Evolutionary conservation across 192 early-diverging fungal genomes (phyloP).

Genomic region (Coemansia interrupta): DNA sequence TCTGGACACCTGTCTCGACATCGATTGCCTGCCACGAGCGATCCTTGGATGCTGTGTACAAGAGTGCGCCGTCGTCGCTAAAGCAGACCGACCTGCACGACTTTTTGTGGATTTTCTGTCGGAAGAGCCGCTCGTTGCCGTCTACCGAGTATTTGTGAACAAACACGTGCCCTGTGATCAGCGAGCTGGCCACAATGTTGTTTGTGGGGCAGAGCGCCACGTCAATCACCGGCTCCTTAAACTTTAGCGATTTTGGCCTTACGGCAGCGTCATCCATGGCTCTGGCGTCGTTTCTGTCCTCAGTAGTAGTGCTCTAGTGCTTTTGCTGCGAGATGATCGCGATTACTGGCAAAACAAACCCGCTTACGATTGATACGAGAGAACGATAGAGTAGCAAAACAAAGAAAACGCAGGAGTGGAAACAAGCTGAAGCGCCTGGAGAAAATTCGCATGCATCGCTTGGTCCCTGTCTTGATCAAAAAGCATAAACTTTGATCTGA

Average conservation of each 20-base stretch:
- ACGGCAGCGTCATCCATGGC: conserved; percentile 44
- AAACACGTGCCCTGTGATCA: conserved; percentile 52
- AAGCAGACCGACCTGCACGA: conserved; percentile 84
- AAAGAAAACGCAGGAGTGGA: conserved; percentile 1
- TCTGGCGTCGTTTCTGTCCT: background rate
- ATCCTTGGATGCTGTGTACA: conserved; percentile 82
- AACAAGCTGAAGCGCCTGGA: too few species aligned
- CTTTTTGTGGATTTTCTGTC: conserved; percentile 64
- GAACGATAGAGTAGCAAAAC: background rate
- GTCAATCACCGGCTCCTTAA: conserved; percentile 52
- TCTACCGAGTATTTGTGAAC: conserved; percentile 40
- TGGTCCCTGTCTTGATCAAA: too few species aligned
- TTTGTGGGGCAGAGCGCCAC: conserved; percentile 41
- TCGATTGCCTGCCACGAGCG: conserved; percentile 77
- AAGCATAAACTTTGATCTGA: too few species aligned
- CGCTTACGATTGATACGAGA: too few species aligned
- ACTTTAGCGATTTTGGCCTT: conserved; percentile 49
- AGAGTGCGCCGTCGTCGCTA: conserved; percentile 62
- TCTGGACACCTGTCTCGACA: conserved; percentile 67
- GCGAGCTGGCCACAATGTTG: conserved; percentile 48
- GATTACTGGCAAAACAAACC: too few species aligned
- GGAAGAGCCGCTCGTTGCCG: conserved; percentile 41
- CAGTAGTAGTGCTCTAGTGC: background rate
- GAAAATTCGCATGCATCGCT: too few species aligned
- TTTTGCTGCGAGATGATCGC: too few species aligned